Percentiles rank a stretch among this genome's conserved stretches.
These are phyloP conservation scores for Alternaria angustiovoidea DNA, from an alignment of 2,329 filamentous ascomycete species.

Conservation along the genomic window DNA sequence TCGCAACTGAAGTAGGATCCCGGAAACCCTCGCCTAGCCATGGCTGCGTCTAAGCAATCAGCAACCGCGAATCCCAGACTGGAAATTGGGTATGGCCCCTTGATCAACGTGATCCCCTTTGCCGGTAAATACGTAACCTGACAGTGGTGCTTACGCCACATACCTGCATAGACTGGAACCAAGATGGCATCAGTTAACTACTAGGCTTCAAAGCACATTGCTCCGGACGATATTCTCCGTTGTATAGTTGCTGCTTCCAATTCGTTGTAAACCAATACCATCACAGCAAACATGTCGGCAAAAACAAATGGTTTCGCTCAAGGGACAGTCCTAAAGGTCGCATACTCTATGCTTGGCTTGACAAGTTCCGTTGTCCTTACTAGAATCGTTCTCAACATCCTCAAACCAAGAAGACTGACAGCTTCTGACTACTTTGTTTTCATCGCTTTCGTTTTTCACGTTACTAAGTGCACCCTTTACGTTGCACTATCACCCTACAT, in stretches of 20 bases:
- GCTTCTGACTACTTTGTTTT: slow-evolving; percentile 29
- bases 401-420: slow-evolving; percentile 9
- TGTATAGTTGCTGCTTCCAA: not conserved
- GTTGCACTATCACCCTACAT: slow-evolving; percentile 45
- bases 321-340: slow-evolving; percentile 21
- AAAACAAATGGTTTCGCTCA: slow-evolving; percentile 21
- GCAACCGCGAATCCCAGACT: not conserved
- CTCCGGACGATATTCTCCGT: not conserved
- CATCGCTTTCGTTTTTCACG: slow-evolving; percentile 38
- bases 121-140: not conserved
- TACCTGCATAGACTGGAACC: not conserved
- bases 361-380: slow-evolving; percentile 22
- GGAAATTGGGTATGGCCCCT: not conserved
- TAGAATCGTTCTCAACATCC: slow-evolving; percentile 15
- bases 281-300: slow-evolving; percentile 8
- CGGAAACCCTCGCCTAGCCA: not conserved
- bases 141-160: not conserved
- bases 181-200: not conserved
- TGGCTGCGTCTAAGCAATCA: not conserved
- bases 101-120: not conserved
- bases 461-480: slow-evolving; percentile 38
- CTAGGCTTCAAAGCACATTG: not conserved
- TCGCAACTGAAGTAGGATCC: not conserved
- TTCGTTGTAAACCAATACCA: not conserved
- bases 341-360: slow-evolving; percentile 20